Conservation (phyloP, 495 filamentous ascomycete genomes). For the Stereocaulon alpinum region DNA sequence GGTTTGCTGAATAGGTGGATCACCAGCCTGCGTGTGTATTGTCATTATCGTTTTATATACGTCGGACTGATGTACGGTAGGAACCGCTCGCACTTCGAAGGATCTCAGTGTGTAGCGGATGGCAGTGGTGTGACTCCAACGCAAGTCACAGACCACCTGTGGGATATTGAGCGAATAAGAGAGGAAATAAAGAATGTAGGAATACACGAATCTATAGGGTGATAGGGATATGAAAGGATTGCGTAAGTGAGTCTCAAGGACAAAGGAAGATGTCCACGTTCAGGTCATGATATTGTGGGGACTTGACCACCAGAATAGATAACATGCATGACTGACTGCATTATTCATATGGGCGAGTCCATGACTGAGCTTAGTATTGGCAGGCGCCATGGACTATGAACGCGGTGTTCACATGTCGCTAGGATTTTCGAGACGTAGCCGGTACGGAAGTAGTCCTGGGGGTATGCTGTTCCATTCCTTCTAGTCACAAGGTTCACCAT, state of each 20-base stretch:
- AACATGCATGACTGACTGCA: too few relatives aligned
- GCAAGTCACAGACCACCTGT: not conserved
- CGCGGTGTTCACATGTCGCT: not conserved
- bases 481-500: slow-evolving; percentile 5
- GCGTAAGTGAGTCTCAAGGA: not conserved
- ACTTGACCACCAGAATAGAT: not conserved
- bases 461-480: not conserved
- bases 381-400: slow-evolving; percentile 6
- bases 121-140: not conserved
- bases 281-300: not conserved
- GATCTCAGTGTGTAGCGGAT: not conserved
- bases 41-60: not conserved
- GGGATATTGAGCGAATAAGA: not conserved
- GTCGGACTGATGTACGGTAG: not conserved
- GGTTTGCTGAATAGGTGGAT: not conserved
- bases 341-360: not conserved
- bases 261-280: not conserved
- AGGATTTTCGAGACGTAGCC: not conserved
- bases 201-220: not conserved
- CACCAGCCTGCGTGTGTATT: not conserved
- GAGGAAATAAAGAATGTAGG: not conserved
- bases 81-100: not conserved
- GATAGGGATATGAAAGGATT: not conserved
- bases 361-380: not conserved
- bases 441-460: not conserved